These are phyloP conservation scores for Stipa capillata DNA, from an alignment of 176 grass and related monocot species.

Conservation along the genomic window DNA sequence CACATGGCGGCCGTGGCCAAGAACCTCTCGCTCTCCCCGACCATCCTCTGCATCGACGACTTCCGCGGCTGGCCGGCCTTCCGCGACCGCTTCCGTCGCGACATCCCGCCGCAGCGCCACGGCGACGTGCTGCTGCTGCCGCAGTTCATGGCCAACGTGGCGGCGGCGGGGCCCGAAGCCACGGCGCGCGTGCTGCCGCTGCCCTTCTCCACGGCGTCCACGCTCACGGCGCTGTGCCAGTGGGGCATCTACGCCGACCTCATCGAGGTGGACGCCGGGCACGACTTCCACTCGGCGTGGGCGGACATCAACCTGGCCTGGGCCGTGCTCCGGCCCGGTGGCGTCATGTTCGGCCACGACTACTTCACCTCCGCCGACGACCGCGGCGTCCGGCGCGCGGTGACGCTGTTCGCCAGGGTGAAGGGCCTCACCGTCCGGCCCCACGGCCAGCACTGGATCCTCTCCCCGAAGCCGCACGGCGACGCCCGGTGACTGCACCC, in stretches of 20 bases:
- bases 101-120: slow-evolving; percentile 48
- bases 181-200: slow-evolving; percentile 46
- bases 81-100: slow-evolving; percentile 45
- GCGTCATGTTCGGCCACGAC: slow-evolving; percentile 96
- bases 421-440: slow-evolving; percentile 61
- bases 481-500: slow-evolving; percentile 14
- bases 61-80: slow-evolving; percentile 76
- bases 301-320: slow-evolving; percentile 92
- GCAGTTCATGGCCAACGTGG: slow-evolving; percentile 72
- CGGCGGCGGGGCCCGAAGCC: slow-evolving; percentile 8
- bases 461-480: slow-evolving; percentile 58
- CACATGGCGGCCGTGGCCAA: slow-evolving; percentile 61
- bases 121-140: slow-evolving; percentile 62
- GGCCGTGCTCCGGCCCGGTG: slow-evolving; percentile 85
- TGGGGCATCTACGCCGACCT: slow-evolving; percentile 92
- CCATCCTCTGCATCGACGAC: slow-evolving; percentile 73
- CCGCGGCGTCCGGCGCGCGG: slow-evolving; percentile 75
- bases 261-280: slow-evolving; percentile 96
- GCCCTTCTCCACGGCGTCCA: slow-evolving; percentile 85
- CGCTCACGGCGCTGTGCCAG: slow-evolving; percentile 65
- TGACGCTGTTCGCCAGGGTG: slow-evolving; percentile 72
- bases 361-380: slow-evolving; percentile 82
- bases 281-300: slow-evolving; percentile 99
- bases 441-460: slow-evolving; percentile 92
- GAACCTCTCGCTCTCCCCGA: slow-evolving; percentile 51